These are phyloP conservation scores for Chlamydomonas eustigma DNA, from an alignment of 139 green algal species.

Conservation along the genomic window DNA sequence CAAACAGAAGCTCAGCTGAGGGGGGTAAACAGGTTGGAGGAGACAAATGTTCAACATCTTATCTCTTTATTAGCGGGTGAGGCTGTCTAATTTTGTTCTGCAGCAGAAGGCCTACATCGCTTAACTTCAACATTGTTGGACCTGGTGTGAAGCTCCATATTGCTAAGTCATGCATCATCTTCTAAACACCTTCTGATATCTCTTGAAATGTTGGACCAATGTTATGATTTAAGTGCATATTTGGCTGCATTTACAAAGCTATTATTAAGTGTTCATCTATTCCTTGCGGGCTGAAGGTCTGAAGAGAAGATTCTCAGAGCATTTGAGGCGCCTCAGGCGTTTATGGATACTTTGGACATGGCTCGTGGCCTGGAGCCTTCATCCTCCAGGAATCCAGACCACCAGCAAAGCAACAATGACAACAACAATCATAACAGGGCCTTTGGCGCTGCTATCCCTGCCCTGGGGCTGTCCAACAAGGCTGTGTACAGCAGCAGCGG, in stretches of 20 bases:
- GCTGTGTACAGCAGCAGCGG: neutral
- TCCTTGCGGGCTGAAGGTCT: conserved; percentile 66
- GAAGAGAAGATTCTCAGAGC: conserved; percentile 97
- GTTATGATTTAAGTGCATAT: too few relatives aligned
- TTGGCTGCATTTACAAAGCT: too few relatives aligned
- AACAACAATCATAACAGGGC: conserved; percentile 21
- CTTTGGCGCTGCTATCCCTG: conserved; percentile 70
- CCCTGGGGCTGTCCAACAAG: conserved; percentile 49
- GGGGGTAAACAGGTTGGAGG: neutral
- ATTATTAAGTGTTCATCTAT: too few relatives aligned
- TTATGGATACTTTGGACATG: conserved; percentile 42
- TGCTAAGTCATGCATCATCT: too few relatives aligned
- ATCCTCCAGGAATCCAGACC: neutral
- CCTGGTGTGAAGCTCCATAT: too few relatives aligned
- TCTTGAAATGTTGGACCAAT: too few relatives aligned
- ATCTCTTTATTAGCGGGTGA: conserved; percentile 1
- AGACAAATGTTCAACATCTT: neutral
- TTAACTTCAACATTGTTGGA: too few relatives aligned
- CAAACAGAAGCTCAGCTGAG: neutral
- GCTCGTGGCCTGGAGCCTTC: conserved; percentile 9
- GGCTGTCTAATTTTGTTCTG: too few relatives aligned
- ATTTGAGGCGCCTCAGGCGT: conserved; percentile 74
- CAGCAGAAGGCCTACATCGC: conserved; percentile 16
- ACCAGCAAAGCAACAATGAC: neutral
- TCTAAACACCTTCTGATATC: too few relatives aligned